These are phyloP conservation scores for Malassezia brasiliensis DNA, from an alignment of 1,284 basidiomycete genomes.

Conservation along the genomic window DNA sequence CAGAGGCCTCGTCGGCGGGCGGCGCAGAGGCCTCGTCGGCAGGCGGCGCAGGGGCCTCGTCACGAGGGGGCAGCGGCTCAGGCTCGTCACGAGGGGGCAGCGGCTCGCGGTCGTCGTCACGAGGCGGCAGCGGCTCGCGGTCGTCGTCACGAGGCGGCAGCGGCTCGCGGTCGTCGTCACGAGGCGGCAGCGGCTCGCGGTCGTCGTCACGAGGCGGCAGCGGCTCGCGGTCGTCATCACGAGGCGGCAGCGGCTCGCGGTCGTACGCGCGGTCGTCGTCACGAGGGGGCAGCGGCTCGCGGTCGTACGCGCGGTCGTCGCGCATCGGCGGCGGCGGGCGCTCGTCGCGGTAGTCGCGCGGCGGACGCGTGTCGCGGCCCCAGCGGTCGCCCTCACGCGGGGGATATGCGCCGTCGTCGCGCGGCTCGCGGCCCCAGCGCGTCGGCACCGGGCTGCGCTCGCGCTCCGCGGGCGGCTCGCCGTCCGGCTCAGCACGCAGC, in stretches of 20 bases:
- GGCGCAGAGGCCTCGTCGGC: background rate
- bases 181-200: background rate
- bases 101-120: constrained; percentile 1
- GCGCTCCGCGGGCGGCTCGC: constrained; percentile 14
- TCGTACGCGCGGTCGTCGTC: background rate
- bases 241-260: constrained; percentile 1
- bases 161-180: background rate
- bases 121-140: background rate
- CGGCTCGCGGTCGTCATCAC: background rate
- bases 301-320: background rate
- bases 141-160: constrained; percentile 1
- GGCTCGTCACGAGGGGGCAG: background rate
- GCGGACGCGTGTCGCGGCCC: background rate
- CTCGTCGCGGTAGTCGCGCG: constrained; percentile 8
- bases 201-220: constrained; percentile 2
- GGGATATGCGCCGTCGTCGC: background rate
- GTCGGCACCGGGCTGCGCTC: constrained; percentile 28
- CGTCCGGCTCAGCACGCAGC: constrained; percentile 41
- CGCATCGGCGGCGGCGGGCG: constrained; percentile 14
- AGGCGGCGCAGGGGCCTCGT: background rate
- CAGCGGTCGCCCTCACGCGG: constrained; percentile 3
- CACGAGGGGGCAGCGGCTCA: background rate
- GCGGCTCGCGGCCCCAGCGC: constrained; percentile 1
- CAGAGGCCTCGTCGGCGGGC: background rate
- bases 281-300: background rate